Percentiles rank a stretch among this genome's conserved stretches.
Conservation (phyloP, 2,329 filamentous ascomycete species). For the Fonsecaea pedrosoi region DNA sequence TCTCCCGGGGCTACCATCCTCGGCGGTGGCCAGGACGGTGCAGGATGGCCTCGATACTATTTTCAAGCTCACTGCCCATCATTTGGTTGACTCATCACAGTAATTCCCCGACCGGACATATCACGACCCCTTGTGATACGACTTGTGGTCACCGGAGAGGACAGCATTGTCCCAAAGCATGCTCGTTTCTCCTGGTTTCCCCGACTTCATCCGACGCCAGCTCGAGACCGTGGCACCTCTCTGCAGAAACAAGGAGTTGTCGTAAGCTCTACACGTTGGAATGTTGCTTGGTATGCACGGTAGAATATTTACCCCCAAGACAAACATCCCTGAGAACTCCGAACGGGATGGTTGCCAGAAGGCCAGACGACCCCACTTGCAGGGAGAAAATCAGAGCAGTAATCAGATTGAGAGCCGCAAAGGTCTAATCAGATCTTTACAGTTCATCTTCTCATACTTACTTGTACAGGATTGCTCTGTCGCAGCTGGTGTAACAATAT, state of each 20-base stretch:
- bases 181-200: not conserved
- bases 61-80: not conserved
- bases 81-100: not conserved
- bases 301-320: slow-evolving; percentile 18
- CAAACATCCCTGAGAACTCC: slow-evolving; percentile 11
- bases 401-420: too few relatives aligned
- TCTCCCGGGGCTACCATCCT: not conserved
- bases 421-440: too few relatives aligned
- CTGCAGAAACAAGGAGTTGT: not conserved
- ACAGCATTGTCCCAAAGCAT: not conserved
- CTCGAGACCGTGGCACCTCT: not conserved
- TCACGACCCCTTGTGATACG: not conserved
- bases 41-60: too few relatives aligned
- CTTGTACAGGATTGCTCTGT: not conserved
- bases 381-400: not conserved
- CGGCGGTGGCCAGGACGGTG: not conserved
- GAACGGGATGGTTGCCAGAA: slow-evolving; percentile 17
- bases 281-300: slow-evolving; percentile 1
- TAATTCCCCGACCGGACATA: not conserved
- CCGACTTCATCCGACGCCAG: slow-evolving; percentile 7
- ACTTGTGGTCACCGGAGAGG: not conserved
- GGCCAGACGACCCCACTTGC: not conserved
- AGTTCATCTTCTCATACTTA: too few relatives aligned
- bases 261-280: not conserved
- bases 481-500: not conserved